phyloP scores from a whole-genome alignment of 2,329 filamentous ascomycete genomes.

The Ophiostoma australiae region DNA sequence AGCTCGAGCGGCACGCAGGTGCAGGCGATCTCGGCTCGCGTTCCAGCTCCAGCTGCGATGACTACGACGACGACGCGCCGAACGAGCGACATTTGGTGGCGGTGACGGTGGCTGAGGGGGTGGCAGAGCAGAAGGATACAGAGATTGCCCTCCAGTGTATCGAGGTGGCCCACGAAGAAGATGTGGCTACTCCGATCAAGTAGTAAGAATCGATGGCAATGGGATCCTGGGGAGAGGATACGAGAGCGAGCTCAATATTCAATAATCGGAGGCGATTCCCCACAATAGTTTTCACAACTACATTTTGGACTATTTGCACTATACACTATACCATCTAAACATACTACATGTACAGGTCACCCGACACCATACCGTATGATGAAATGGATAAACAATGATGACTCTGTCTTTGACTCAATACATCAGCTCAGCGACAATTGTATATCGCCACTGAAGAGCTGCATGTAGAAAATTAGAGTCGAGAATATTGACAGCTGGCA shows the following conservation, averaged over 20 bases:
- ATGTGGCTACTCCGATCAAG: conserved; percentile 7
- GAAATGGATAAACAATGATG: not conserved
- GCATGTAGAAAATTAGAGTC: not conserved
- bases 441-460: not conserved
- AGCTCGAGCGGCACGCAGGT: not conserved
- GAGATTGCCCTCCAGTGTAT: not conserved
- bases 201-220: not conserved
- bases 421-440: not conserved
- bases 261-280: not conserved
- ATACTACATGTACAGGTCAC: not conserved
- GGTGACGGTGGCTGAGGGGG: not conserved
- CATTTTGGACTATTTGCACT: not conserved
- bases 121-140: not conserved
- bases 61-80: not conserved
- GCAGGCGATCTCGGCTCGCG: not conserved
- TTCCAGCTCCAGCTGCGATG: not conserved
- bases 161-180: not conserved
- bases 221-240: not conserved
- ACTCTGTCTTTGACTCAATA: not conserved
- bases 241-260: not conserved
- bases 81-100: not conserved
- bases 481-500: not conserved
- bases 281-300: not conserved
- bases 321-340: not conserved
- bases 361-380: not conserved